These are phyloP conservation scores for Penicillium hordei DNA, from an alignment of 2,329 filamentous ascomycete species.

Conservation along the genomic window DNA sequence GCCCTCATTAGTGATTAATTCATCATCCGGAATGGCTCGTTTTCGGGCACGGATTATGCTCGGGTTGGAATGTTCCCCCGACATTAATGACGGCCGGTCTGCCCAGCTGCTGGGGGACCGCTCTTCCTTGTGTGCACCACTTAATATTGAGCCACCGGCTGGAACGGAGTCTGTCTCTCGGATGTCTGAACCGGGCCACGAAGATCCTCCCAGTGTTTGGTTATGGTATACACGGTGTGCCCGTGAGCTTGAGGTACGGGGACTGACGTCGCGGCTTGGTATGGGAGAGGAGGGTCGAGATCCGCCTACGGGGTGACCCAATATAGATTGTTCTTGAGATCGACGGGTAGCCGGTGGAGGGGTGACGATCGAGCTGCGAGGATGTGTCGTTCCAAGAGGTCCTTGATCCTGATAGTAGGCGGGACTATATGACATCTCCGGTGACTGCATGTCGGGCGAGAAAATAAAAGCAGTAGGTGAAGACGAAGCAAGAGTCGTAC, in stretches of 20 bases:
- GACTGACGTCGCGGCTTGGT: constrained; percentile 18
- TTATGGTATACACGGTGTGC: constrained; percentile 22
- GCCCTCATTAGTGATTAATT: constrained; percentile 27
- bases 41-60: constrained; percentile 29
- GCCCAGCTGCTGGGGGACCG: constrained; percentile 33
- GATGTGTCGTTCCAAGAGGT: constrained; percentile 25
- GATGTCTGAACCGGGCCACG: constrained; percentile 20
- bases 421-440: constrained; percentile 40
- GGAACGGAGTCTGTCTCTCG: constrained; percentile 25
- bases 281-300: constrained; percentile 17
- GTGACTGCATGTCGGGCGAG: constrained; percentile 30
- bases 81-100: constrained; percentile 38
- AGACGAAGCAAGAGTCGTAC: constrained; percentile 18
- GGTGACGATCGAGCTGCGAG: constrained; percentile 19
- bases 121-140: constrained; percentile 33
- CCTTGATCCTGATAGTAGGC: constrained; percentile 35
- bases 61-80: constrained; percentile 29
- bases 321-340: constrained; percentile 22
- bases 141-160: constrained; percentile 29
- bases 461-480: constrained; percentile 11
- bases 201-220: constrained; percentile 15
- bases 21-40: constrained; percentile 29
- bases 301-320: constrained; percentile 8
- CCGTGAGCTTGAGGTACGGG: constrained; percentile 27
- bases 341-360: constrained; percentile 22